These are phyloP conservation scores for Tothia fuscella DNA, from an alignment of 2,329 filamentous ascomycete genomes.

Conservation along the genomic window DNA sequence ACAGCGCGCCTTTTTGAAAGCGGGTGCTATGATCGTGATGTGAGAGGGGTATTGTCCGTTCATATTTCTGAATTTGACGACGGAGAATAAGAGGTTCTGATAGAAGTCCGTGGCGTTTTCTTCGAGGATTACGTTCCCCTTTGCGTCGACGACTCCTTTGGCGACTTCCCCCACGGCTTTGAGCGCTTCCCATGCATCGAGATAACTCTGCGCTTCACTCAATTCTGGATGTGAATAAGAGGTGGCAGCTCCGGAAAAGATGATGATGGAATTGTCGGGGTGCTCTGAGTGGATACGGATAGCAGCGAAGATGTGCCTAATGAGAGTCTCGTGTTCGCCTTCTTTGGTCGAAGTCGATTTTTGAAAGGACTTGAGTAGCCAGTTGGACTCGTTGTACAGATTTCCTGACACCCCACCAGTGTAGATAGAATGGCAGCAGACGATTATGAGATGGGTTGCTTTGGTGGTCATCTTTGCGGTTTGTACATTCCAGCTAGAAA, in stretches of 20 bases:
- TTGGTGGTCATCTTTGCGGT: too few relatives aligned
- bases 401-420: constrained; percentile 30
- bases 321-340: constrained; percentile 68
- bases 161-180: constrained; percentile 16
- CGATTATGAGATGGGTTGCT: constrained; percentile 50
- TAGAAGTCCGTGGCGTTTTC: constrained; percentile 71
- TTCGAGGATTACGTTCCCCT: constrained; percentile 46
- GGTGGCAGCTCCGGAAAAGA: constrained; percentile 46
- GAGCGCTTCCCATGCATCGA: constrained; percentile 16
- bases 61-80: constrained; percentile 41
- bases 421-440: constrained; percentile 80
- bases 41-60: constrained; percentile 28
- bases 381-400: constrained; percentile 28
- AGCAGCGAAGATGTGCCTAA: constrained; percentile 42
- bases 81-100: constrained; percentile 69
- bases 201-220: constrained; percentile 27
- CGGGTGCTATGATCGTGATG: constrained; percentile 34
- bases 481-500: too few relatives aligned
- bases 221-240: too few relatives aligned
- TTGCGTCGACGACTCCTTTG: constrained; percentile 16
- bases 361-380: constrained; percentile 67
- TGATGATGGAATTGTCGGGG: constrained; percentile 35
- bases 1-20: constrained; percentile 35
- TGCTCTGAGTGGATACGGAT: neutral
- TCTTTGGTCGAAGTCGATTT: constrained; percentile 28